Conservation (phyloP, 371 early-diverging fungal species). For the Mortierella sp. region DNA sequence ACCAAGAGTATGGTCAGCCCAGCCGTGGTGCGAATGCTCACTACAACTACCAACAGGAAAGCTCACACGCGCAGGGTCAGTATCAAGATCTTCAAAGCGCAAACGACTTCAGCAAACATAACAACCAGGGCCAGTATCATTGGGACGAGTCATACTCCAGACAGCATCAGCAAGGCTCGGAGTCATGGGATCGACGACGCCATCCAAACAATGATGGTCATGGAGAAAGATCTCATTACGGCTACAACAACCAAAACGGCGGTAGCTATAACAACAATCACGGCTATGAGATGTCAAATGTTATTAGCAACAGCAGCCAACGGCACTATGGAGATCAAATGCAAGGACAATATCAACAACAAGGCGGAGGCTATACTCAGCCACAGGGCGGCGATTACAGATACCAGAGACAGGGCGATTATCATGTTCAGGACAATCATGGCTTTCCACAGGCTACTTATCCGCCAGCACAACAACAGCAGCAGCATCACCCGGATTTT, state of each 20-base stretch:
- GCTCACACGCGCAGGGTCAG: too few species aligned
- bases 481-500: background rate
- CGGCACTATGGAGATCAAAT: background rate
- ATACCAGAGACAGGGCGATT: background rate
- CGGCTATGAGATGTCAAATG: background rate
- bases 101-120: too few species aligned
- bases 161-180: too few species aligned
- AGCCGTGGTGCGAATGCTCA: too few species aligned
- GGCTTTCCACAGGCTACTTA: too few species aligned
- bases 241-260: background rate
- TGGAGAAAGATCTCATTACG: background rate
- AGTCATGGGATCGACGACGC: too few species aligned
- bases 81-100: too few species aligned
- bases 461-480: background rate
- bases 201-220: too few species aligned
- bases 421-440: background rate
- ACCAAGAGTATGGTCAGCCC: background rate
- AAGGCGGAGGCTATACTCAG: background rate
- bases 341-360: conserved; percentile 1
- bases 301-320: background rate
- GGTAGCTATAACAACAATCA: too few species aligned
- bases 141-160: too few species aligned
- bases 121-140: too few species aligned
- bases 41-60: too few species aligned
- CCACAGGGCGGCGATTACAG: background rate